Evolutionary conservation across 2,329 filamentous ascomycete genomes (phyloP), one percentile per base, ranked within the genome.

Genomic region (Aspergillus puulaauensis): DNA sequence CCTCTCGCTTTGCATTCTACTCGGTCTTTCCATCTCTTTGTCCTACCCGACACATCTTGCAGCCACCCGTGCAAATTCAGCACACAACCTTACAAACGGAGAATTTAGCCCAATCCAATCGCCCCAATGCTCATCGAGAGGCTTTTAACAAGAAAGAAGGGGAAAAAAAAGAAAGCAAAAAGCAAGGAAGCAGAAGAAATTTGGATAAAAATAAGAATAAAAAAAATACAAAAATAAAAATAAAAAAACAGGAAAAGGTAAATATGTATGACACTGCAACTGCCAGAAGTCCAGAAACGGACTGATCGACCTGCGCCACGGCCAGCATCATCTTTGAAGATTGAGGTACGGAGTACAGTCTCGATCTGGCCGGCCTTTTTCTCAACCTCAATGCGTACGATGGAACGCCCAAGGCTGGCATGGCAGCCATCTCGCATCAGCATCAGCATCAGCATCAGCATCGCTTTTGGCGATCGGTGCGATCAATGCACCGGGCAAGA

Each of bases 41-140:
- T 54, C 43, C 52, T 41, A 54, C 44, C 19, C 15, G 45, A 47
- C 24, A 33, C 33, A 33, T 40, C n/a, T 19, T 46, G 33, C 39
- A 50, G 49, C 49, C 52, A 51, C 33, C 39, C 45, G 43, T 19
- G n/a, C 31, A 45, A 37, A 27, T 43, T 27, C 43, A 48, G 27
- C 52, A 43, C 11, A 17, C 35, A 44, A 35, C 14, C 43, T 31
- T 41, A 14, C 43, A 19, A 31, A 46, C 57, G 57, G 60, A 61
- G 58, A 54, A 57, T 55, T 59, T 27, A 56, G 57, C 60, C 61
- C 54, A 47, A 43, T 55, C 50, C 56, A 47, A 61, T 60, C 37
- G 48, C 23, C 21, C 23, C 43, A 19, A 40, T 47, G 4, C 23
- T 52, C 37, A 47, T 57, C 50, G 53, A 52, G 43, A 54, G 41